A percentile compares a stretch with the other conserved stretches of the same genome.
Evolutionary conservation across 129 eudicot genomes (phyloP).

Genomic region (Arctium lappa): DNA sequence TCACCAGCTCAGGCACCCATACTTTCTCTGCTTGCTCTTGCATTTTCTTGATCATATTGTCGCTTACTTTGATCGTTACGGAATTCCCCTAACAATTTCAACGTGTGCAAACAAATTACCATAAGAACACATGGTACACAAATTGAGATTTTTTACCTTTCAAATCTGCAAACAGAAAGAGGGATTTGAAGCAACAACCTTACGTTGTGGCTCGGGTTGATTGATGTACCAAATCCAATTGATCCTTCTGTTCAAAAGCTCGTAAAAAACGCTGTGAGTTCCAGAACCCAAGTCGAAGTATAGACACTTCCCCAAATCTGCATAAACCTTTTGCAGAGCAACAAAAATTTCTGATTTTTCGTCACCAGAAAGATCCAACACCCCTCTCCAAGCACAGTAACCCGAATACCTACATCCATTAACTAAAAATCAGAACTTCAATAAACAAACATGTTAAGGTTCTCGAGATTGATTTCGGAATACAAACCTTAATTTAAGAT

Average conservation of each 20-base stretch:
- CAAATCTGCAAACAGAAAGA: background rate
- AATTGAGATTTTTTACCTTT: background rate
- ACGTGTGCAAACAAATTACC: background rate
- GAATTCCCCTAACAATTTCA: conserved; percentile 62
- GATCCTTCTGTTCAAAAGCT: conserved; percentile 68
- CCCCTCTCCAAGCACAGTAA: conserved; percentile 99
- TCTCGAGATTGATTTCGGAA: background rate
- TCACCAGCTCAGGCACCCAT: conserved; percentile 68
- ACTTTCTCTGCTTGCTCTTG: conserved; percentile 62
- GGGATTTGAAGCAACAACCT: conserved; percentile 39
- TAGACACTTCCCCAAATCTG: conserved; percentile 75
- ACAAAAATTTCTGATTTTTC: conserved; percentile 46
- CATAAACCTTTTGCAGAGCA: conserved; percentile 53
- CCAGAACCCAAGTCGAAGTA: conserved; percentile 63
- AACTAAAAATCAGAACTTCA: background rate
- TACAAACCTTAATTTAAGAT: conserved; percentile 64
- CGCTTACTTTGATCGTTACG: conserved; percentile 71
- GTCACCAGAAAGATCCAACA: conserved; percentile 52
- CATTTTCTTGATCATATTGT: conserved; percentile 56
- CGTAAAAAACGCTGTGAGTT: conserved; percentile 68
- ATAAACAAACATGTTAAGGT: background rate
- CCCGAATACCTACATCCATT: conserved; percentile 67
- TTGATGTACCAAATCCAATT: conserved; percentile 92
- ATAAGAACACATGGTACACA: background rate
- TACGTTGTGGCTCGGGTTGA: conserved; percentile 77